Evolutionary conservation across 2,329 filamentous ascomycete species (phyloP).

Genomic region (Aureobasidium sp.): DNA sequence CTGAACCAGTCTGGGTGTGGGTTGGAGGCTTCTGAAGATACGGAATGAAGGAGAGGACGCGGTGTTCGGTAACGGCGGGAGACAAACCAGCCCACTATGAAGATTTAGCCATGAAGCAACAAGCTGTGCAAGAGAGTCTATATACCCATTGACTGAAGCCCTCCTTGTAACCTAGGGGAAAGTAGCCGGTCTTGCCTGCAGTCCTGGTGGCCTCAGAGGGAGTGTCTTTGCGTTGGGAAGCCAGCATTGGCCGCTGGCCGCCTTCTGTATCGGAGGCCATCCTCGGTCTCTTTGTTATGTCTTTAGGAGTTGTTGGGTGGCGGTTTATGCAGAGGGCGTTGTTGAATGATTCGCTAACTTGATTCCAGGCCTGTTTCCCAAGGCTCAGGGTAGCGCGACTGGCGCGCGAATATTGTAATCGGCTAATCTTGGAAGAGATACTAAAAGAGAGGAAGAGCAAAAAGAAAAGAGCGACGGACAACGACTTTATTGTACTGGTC

Average conservation of each 20-base stretch:
- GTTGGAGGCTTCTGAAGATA: constrained; percentile 66
- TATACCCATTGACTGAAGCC: constrained; percentile 81
- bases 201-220: constrained; percentile 15
- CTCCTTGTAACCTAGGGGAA: constrained; percentile 86
- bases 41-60: constrained; percentile 78
- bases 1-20: constrained; percentile 57
- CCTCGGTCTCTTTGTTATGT: background rate
- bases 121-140: background rate
- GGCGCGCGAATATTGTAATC: constrained; percentile 2
- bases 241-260: constrained; percentile 28
- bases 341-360: constrained; percentile 4
- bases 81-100: constrained; percentile 79
- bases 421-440: constrained; percentile 8
- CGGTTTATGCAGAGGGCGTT: constrained; percentile 12
- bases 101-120: background rate
- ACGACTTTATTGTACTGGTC: background rate
- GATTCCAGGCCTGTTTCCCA: constrained; percentile 13
- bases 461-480: background rate
- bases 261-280: constrained; percentile 27
- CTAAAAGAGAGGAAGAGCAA: background rate
- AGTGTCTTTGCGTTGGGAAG: constrained; percentile 26
- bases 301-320: constrained; percentile 16
- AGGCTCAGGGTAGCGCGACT: constrained; percentile 11
- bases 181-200: constrained; percentile 36
- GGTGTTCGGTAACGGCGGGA: constrained; percentile 76